phyloP scores from a whole-genome alignment of 352 stramenopile genomes.

The Phytophthora pluvialis region DNA sequence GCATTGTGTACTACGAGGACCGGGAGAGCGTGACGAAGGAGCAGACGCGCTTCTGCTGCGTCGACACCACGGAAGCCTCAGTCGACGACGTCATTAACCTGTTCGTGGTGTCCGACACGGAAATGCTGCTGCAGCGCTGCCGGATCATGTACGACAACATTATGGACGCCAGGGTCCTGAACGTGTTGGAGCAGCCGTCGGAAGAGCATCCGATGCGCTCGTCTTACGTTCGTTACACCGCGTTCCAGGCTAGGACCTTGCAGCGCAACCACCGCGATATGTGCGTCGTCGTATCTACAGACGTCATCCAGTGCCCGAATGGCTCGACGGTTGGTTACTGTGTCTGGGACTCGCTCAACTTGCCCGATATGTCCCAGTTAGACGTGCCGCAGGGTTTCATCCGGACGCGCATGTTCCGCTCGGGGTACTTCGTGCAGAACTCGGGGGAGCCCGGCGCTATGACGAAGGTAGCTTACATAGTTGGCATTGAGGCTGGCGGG shows the following conservation, averaged over 20 bases:
- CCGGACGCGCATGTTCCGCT: constrained; percentile 49
- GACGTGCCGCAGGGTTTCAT: constrained; percentile 43
- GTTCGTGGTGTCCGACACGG: constrained; percentile 45
- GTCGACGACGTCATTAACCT: constrained; percentile 46
- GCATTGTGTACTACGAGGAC: constrained; percentile 49
- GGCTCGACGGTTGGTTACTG: constrained; percentile 57
- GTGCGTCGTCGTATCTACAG: constrained; percentile 51
- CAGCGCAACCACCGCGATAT: constrained; percentile 48
- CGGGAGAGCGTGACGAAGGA: constrained; percentile 38
- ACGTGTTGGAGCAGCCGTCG: constrained; percentile 43
- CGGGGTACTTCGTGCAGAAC: constrained; percentile 52
- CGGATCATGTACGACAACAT: constrained; percentile 55
- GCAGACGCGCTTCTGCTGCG: constrained; percentile 49
- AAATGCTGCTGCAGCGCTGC: constrained; percentile 45
- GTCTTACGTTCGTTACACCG: constrained; percentile 53
- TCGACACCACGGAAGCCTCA: constrained; percentile 34
- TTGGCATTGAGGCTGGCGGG: constrained; percentile 50
- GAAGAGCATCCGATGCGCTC: constrained; percentile 40
- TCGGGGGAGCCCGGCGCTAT: constrained; percentile 28
- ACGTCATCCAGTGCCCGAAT: constrained; percentile 42
- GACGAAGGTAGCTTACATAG: constrained; percentile 48
- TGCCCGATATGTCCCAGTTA: constrained; percentile 40
- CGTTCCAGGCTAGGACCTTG: constrained; percentile 42
- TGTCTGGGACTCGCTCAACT: constrained; percentile 57
- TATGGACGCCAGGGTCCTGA: constrained; percentile 44